Conservation (phyloP, 257 asterid species). For the Lantana camara region DNA sequence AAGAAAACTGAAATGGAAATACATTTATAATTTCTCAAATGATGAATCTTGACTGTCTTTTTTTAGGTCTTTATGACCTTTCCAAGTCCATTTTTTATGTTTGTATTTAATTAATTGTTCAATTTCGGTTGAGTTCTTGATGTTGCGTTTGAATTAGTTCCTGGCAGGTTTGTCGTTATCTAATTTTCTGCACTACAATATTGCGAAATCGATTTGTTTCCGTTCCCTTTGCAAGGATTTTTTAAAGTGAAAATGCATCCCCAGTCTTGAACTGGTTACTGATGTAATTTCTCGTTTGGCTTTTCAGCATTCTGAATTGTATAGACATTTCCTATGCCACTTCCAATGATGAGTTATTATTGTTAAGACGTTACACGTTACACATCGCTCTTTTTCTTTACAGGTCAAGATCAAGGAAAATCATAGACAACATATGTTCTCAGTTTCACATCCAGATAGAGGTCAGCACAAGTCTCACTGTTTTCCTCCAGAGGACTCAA, state of each 20-base stretch:
- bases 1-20: background rate
- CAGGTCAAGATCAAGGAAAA: slow-evolving; percentile 76
- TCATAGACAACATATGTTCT: slow-evolving; percentile 60
- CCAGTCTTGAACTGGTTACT: too few relatives aligned
- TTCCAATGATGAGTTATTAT: slow-evolving; percentile 10
- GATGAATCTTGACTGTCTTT: slow-evolving; percentile 16
- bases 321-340: slow-evolving; percentile 12
- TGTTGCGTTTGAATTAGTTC: background rate
- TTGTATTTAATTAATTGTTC: background rate
- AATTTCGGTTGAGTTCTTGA: background rate
- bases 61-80: background rate
- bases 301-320: slow-evolving; percentile 16
- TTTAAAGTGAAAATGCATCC: too few relatives aligned
- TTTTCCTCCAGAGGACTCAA: slow-evolving; percentile 11
- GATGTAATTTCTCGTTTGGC: too few relatives aligned
- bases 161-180: background rate
- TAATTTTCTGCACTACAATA: too few relatives aligned
- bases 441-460: slow-evolving; percentile 70
- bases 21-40: background rate
- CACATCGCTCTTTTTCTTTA: slow-evolving; percentile 29
- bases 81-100: background rate
- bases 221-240: too few relatives aligned
- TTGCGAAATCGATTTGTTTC: too few relatives aligned
- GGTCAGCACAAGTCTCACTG: slow-evolving; percentile 46
- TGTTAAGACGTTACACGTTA: too few relatives aligned